Conservation (phyloP, 2,329 filamentous ascomycete genomes). For the Cadophora luteo-olivacea region DNA sequence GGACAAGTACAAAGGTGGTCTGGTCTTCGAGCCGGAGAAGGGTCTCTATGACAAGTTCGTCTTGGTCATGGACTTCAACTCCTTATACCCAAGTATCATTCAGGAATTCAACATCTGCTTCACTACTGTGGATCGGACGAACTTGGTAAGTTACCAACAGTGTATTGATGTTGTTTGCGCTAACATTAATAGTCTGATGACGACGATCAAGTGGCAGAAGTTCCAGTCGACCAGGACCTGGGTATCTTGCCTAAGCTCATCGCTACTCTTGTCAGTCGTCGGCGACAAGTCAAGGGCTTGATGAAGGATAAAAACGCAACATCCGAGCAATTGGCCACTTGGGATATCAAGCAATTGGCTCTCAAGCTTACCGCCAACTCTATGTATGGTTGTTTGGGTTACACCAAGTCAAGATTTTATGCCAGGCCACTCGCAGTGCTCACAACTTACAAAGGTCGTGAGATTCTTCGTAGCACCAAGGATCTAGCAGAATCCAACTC, state of each 20-base stretch:
- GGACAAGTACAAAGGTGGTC: conserved; percentile 98
- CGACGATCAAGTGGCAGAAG: conserved; percentile 87
- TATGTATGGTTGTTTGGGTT: conserved; percentile 99
- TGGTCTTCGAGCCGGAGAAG: conserved; percentile 97
- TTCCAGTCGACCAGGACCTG: conserved; percentile 77
- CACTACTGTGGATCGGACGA: conserved; percentile 86
- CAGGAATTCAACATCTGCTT: conserved; percentile 99
- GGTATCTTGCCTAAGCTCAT: conserved; percentile 92
- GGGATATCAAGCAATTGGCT: conserved; percentile 98
- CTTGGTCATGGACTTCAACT: conserved; percentile 99
- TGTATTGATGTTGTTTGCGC: conserved; percentile 6
- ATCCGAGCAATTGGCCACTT: conserved; percentile 84
- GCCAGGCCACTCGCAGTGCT: conserved; percentile 93
- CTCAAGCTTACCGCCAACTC: conserved; percentile 98
- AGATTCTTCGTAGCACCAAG: conserved; percentile 95
- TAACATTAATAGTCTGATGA: conserved; percentile 65
- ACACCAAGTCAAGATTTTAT: conserved; percentile 96
- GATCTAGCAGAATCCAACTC: conserved; percentile 91
- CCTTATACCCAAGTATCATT: conserved; percentile 99
- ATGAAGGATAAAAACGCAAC: conserved; percentile 96
- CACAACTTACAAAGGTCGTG: conserved; percentile 95
- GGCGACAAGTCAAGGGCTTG: conserved; percentile 90
- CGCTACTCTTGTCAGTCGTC: conserved; percentile 85
- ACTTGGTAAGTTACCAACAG: conserved; percentile 61
- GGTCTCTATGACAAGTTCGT: conserved; percentile 98